Percentiles rank a stretch among this genome's conserved stretches.
These are phyloP conservation scores for Toxicodendron radicans DNA, from an alignment of 345 rosid species.

Conservation along the genomic window DNA sequence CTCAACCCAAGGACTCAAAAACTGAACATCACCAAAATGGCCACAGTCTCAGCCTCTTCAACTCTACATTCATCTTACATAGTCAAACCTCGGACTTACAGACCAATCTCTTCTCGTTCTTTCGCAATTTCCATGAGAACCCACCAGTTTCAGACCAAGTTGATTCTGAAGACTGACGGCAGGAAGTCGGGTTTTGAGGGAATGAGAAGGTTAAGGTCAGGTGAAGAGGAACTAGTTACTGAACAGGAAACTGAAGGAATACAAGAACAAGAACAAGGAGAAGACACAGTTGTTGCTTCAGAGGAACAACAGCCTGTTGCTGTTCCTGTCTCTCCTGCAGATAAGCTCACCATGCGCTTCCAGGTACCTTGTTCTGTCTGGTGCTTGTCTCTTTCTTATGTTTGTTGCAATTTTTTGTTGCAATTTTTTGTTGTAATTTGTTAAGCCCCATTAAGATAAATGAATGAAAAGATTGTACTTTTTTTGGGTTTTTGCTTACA, in stretches of 20 bases:
- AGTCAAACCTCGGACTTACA: conserved; percentile 9
- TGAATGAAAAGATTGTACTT: no score
- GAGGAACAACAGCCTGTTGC: conserved; percentile 58
- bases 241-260: conserved; percentile 37
- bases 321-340: conserved; percentile 88
- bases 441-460: background rate
- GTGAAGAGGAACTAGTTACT: conserved; percentile 50
- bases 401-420: background rate
- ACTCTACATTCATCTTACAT: conserved; percentile 25
- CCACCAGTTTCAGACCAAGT: conserved; percentile 34
- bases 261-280: background rate
- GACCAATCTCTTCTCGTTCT: conserved; percentile 23
- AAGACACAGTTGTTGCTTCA: conserved; percentile 12
- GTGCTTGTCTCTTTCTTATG: background rate
- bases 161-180: conserved; percentile 1
- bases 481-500: background rate
- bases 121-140: conserved; percentile 27
- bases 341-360: conserved; percentile 80
- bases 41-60: conserved; percentile 43
- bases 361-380: conserved; percentile 43
- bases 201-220: conserved; percentile 40
- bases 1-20: background rate
- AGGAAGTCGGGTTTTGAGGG: conserved; percentile 18
- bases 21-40: conserved; percentile 32
- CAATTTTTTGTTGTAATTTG: no score